Evolutionary conservation across 2,329 filamentous ascomycete genomes (phyloP), one percentile per base, ranked within the genome.

Genomic region (Colletotrichum incanum): DNA sequence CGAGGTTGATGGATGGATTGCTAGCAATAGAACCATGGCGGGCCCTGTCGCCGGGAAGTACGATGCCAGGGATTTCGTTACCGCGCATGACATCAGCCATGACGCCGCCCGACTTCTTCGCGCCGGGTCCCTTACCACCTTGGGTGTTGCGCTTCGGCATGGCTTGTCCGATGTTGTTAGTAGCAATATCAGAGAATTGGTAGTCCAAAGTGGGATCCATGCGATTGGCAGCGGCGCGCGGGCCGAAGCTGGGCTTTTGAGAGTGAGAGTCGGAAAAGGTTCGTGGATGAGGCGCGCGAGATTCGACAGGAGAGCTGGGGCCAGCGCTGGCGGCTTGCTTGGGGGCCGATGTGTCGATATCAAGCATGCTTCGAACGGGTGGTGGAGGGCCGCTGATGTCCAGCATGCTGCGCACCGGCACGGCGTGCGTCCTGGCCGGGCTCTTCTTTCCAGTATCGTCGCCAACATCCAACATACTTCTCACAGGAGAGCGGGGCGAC

Each of bases 351-450:
- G 80, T 80, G 66, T 84, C 83, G 50, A 87, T 77, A 75, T 88
- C 86, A 39, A 90, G 81, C 86, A 89, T 89, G 76, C 87, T 90
- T 76, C 87, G 83, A 43, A 85, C 77, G 7, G 84, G 81, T 7
- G 82, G 76, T 31, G 82, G 77, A 37, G 82, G 84, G 66, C 83
- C 82, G 75, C 86, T 85, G 74, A 91, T 83, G 76, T 92, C 89
- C 69, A 93, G 85, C 89, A 93, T 91, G 81, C 90, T 93, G 74
- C 91, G 87, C 63, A 92, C 85, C 7, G 89, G 87, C n/a, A 85
- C 85, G 73, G 82, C 85, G 73, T 77, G 80, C 76, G 74, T 76
- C 66, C 67, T 74, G 3, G 84, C 79, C 39, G 84, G 82, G 74
- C 83, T 77, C 59, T 79, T 81, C 65, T 79, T 78, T 37, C 71